Evolutionary conservation across 257 asterid species (phyloP).

Genomic region (Petrea volubilis): DNA sequence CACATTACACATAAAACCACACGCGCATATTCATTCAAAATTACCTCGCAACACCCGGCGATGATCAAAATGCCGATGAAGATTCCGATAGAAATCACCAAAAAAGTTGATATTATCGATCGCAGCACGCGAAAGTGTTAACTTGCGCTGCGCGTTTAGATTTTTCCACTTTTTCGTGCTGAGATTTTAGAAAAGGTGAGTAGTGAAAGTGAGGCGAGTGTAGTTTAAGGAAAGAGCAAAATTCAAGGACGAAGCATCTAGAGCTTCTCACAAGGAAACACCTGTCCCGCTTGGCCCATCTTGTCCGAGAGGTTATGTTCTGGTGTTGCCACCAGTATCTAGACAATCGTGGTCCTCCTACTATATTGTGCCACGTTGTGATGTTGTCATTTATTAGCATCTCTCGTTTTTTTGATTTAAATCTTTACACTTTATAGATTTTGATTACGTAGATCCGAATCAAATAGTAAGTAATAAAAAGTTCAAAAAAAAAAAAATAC

Average conservation of each 20-base stretch:
- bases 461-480: no score
- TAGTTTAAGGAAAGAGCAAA: conserved; percentile 25
- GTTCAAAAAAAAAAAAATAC: no score
- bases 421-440: not conserved
- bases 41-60: conserved; percentile 33
- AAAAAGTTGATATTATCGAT: conserved; percentile 12
- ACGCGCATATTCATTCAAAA: conserved; percentile 5
- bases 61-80: not conserved
- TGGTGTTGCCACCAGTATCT: not conserved
- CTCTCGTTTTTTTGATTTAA: not conserved
- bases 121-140: conserved; percentile 7
- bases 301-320: conserved; percentile 31
- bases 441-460: no score
- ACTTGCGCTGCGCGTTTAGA: conserved; percentile 28
- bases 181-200: conserved; percentile 8
- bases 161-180: not conserved
- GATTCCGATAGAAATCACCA: not conserved
- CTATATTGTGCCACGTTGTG: not conserved
- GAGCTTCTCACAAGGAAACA: conserved; percentile 32
- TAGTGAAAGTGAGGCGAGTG: conserved; percentile 18
- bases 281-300: conserved; percentile 28
- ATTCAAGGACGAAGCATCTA: conserved; percentile 22
- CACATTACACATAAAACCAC: not conserved
- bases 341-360: conserved; percentile 6
- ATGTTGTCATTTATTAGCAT: not conserved